Conservation (phyloP, 2,329 filamentous ascomycete genomes). For the Neoarthrinium moseri region DNA sequence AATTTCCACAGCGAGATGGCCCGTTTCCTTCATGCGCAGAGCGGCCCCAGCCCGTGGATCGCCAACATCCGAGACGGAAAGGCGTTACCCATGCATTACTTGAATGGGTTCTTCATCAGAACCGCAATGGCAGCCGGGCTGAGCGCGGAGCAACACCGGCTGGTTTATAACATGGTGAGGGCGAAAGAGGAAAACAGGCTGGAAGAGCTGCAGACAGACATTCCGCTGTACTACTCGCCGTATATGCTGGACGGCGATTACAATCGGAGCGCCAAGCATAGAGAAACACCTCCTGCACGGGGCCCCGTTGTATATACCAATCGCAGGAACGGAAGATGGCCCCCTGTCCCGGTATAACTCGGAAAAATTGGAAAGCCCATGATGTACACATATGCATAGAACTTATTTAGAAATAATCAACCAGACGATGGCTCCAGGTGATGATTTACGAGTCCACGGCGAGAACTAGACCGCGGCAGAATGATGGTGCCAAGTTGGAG, state of each 20-base stretch:
- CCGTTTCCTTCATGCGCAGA: conserved; percentile 53
- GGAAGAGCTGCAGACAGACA: conserved; percentile 25
- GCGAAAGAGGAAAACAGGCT: conserved; percentile 53
- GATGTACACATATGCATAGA: too few relatives aligned
- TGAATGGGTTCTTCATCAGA: conserved; percentile 84
- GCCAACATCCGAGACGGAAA: conserved; percentile 60
- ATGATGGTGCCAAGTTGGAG: too few relatives aligned
- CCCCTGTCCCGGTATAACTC: too few relatives aligned
- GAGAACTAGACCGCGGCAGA: too few relatives aligned
- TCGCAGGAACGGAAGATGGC: too few relatives aligned
- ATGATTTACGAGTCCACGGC: too few relatives aligned
- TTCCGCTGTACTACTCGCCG: conserved; percentile 19
- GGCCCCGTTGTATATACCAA: conserved; percentile 13
- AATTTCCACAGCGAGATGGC: conserved; percentile 60
- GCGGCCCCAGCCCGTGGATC: conserved; percentile 63
- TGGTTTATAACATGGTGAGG: conserved; percentile 71
- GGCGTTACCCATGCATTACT: conserved; percentile 75
- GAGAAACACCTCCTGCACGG: background rate
- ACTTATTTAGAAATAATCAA: too few relatives aligned
- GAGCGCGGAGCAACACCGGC: conserved; percentile 69
- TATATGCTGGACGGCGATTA: conserved; percentile 25
- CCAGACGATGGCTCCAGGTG: too few relatives aligned
- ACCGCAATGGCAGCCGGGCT: conserved; percentile 72
- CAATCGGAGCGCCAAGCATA: background rate
- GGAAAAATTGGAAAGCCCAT: background rate